phyloP scores from a whole-genome alignment of 768 basidiomycete species.

The Termitomyces eurrhizus region DNA sequence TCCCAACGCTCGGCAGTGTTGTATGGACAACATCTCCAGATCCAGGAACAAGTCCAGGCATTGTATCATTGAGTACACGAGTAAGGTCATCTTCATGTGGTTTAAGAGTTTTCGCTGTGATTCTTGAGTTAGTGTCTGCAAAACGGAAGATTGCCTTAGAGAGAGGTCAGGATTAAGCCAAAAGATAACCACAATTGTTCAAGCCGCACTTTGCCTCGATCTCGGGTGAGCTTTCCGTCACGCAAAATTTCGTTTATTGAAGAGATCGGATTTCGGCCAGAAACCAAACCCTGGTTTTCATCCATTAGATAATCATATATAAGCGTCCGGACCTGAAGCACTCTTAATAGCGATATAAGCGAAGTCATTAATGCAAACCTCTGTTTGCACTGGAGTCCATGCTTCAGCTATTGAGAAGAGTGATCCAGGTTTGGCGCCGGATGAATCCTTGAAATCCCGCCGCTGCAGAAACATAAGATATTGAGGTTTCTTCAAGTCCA shows the following conservation, averaged over 20 bases:
- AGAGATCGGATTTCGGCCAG: conserved; percentile 83
- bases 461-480: conserved; percentile 44
- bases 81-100: conserved; percentile 83
- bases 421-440: conserved; percentile 69
- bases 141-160: conserved; percentile 84
- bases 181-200: neutral
- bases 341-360: conserved; percentile 4
- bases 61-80: conserved; percentile 79
- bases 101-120: conserved; percentile 62
- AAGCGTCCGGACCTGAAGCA: conserved; percentile 68
- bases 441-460: conserved; percentile 86
- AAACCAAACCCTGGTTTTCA: conserved; percentile 75
- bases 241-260: conserved; percentile 93
- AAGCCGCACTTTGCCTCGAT: conserved; percentile 65
- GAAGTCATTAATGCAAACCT: conserved; percentile 46
- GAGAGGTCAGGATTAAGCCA: neutral
- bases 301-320: conserved; percentile 91
- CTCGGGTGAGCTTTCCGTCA: conserved; percentile 74
- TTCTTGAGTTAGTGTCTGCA: conserved; percentile 81
- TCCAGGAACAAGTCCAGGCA: conserved; percentile 87
- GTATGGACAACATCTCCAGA: conserved; percentile 62
- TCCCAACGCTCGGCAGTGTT: conserved; percentile 54
- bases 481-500: neutral
- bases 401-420: conserved; percentile 84
- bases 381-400: conserved; percentile 84